Evolutionary conservation across 2,329 filamentous ascomycete genomes (phyloP).

Genomic region (Neopestalotiopsis rosae): DNA sequence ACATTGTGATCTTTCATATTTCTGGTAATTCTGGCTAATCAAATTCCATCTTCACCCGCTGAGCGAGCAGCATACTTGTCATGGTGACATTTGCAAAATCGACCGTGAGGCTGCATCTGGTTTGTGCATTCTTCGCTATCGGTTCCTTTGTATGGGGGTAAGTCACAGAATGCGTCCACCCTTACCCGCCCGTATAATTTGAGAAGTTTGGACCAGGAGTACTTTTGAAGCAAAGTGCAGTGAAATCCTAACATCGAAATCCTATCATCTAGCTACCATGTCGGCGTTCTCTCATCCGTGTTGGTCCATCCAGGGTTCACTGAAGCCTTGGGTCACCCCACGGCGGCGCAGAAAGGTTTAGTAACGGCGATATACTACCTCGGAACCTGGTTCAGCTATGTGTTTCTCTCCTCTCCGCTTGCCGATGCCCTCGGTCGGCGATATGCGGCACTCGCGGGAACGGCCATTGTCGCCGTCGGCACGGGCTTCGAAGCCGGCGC

Average conservation of each 20-base stretch:
- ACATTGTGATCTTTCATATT: neutral
- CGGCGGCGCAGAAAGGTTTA: constrained; percentile 51
- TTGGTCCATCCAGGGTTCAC: constrained; percentile 61
- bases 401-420: constrained; percentile 57
- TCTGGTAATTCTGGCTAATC: neutral
- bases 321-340: constrained; percentile 49
- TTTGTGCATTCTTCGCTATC: constrained; percentile 59
- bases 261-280: constrained; percentile 48
- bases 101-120: constrained; percentile 46
- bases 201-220: too few species aligned
- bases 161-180: constrained; percentile 25
- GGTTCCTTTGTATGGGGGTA: constrained; percentile 63
- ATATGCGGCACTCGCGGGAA: constrained; percentile 54
- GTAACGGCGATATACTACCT: constrained; percentile 64
- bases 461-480: constrained; percentile 52
- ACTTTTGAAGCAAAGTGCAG: too few species aligned
- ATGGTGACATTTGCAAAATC: constrained; percentile 39
- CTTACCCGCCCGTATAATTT: neutral
- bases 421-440: constrained; percentile 58
- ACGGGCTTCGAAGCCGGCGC: constrained; percentile 53
- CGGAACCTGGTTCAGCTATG: constrained; percentile 60
- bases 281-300: constrained; percentile 61
- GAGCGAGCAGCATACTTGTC: neutral
- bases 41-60: neutral
- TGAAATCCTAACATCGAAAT: neutral